These are phyloP conservation scores for Aspergillus pseudoglaucus DNA, from an alignment of 2,329 filamentous ascomycete genomes.

Conservation along the genomic window DNA sequence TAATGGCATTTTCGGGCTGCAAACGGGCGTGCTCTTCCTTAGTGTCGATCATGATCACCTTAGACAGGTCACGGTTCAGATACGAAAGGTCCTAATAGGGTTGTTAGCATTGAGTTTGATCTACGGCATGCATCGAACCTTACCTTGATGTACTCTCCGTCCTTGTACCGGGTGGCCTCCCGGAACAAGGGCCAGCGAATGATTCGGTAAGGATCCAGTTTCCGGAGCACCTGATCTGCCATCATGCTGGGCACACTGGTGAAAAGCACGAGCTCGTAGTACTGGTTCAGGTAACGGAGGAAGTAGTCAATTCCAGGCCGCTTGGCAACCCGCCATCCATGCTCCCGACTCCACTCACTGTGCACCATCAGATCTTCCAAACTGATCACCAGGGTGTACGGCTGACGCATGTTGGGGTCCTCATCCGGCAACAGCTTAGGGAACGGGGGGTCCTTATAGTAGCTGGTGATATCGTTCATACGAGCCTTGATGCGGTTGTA, in stretches of 20 bases:
- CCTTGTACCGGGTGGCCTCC: constrained; percentile 94
- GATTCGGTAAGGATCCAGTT: constrained; percentile 90
- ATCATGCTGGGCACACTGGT: constrained; percentile 79
- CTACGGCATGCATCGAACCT: constrained; percentile 54
- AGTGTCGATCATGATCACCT: constrained; percentile 91
- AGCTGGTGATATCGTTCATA: constrained; percentile 67
- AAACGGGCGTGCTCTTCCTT: constrained; percentile 72
- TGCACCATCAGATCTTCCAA: constrained; percentile 91
- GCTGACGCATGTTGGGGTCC: constrained; percentile 71
- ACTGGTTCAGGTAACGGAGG: constrained; percentile 89
- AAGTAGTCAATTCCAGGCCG: constrained; percentile 96
- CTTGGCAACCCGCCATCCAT: constrained; percentile 94
- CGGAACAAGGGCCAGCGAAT: constrained; percentile 93
- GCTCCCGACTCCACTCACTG: constrained; percentile 87
- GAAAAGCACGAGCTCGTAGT: constrained; percentile 96
- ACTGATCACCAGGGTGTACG: constrained; percentile 87
- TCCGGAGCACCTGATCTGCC: constrained; percentile 81
- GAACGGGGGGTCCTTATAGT: constrained; percentile 95
- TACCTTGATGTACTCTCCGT: constrained; percentile 94
- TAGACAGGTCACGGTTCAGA: constrained; percentile 89
- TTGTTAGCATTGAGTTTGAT: constrained; percentile 5
- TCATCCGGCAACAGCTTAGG: constrained; percentile 73
- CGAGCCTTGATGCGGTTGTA: constrained; percentile 75
- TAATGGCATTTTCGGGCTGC: constrained; percentile 94
- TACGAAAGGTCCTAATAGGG: constrained; percentile 77